Evolutionary conservation across 495 filamentous ascomycete genomes (phyloP).

Genomic region (Aspergillus baeticus): DNA sequence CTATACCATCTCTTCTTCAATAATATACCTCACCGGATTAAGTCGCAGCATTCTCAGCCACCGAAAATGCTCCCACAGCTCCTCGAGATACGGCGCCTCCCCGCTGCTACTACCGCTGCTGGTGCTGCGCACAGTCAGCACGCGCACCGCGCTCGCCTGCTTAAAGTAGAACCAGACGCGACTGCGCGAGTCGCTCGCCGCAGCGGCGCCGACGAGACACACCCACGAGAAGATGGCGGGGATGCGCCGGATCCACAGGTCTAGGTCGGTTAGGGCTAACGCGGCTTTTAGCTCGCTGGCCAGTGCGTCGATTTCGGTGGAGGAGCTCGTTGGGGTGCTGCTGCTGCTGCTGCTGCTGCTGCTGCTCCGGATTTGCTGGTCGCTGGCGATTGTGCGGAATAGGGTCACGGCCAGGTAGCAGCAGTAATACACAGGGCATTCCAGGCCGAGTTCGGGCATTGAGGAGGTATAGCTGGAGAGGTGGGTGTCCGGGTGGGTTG

Average conservation of each 20-base stretch:
- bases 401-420: slow-evolving; percentile 1
- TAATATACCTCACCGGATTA: neutral
- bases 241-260: neutral
- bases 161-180: slow-evolving; percentile 10
- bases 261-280: neutral
- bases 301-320: neutral
- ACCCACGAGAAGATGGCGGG: neutral
- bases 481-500: neutral
- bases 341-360: too few species aligned
- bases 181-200: neutral
- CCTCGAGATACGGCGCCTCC: neutral
- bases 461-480: neutral
- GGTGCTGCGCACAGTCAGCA: neutral
- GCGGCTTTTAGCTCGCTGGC: neutral
- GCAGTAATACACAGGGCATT: slow-evolving; percentile 3
- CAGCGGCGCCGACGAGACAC: neutral
- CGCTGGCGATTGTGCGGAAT: neutral
- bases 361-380: too few species aligned
- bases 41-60: neutral
- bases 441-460: neutral
- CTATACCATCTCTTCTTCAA: too few species aligned
- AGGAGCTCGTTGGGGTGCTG: too few species aligned
- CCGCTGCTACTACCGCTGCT: too few species aligned
- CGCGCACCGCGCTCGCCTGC: neutral
- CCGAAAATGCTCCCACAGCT: slow-evolving; percentile 1